Evolutionary conservation across 768 basidiomycete species (phyloP), one percentile per base, ranked within the genome.

Genomic region (Trametes cinnabarina): DNA sequence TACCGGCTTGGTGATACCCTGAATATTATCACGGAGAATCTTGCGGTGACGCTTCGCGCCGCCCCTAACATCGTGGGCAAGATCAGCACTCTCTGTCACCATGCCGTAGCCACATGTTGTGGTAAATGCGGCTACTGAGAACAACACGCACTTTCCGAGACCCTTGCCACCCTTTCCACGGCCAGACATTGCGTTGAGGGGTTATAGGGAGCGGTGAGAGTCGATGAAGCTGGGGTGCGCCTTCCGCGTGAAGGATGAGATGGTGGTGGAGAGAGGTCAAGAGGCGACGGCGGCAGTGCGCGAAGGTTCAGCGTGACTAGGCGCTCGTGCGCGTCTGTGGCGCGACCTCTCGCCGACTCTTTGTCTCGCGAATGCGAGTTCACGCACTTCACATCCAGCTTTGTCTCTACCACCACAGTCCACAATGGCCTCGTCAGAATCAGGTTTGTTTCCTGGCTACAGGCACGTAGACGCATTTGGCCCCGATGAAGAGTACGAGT

Each of bases 41-140:
- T 96, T 97, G 71, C 94, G 88, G 78, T 95, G 93, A 76, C 94
- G 88, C 82, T 94, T 93, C 47, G 92, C 91, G 74, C 94, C 94
- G 71, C 94, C 92, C 86, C 87, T 88, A 70, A 84, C 84, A 71
- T n/a, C 25, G 37, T 23, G 10, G 86, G 66, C 85, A 11, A 83
- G 85, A 68, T 25, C 19, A 60, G 53, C 43, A 43, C 11, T 28
- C 22, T 17, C 22, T 4, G 10, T 14, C n/a, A 3, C 43, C 23
- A 12, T 6, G 2, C 30, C 30, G 0, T 32, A 37, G 41, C 32
- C 34, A 44, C 42, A 43, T 19, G 8, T 32, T 32, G 9, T 14
- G 23, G 43, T 17, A 19, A 43, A 48, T 5, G 34, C 11, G 35
- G 4, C 30, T 32, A 7, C 7, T 32, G 30, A 22, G 28, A 15